Percentiles rank a stretch among this genome's conserved stretches.
phyloP scores from a whole-genome alignment of 495 filamentous ascomycete genomes.

The Paragyromitra xinjiangensis region DNA sequence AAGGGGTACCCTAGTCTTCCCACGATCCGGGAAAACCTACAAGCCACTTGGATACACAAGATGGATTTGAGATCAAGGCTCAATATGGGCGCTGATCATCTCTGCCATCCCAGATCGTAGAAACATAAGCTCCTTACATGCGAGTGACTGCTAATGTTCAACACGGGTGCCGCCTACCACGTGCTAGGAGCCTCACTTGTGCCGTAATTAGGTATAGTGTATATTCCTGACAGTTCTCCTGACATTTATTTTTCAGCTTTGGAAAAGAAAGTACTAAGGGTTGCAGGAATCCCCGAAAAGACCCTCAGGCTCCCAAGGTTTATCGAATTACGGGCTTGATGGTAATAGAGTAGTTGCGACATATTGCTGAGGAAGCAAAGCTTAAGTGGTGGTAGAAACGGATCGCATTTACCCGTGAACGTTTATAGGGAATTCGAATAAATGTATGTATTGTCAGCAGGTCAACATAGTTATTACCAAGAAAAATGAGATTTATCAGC shows the following conservation, averaged over 20 bases:
- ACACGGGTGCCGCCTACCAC: not conserved
- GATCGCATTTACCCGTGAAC: not conserved
- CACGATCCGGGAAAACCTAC: not conserved
- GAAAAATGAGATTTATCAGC: not conserved
- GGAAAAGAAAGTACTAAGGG: no score
- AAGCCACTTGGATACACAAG: not conserved
- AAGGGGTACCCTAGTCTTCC: not conserved
- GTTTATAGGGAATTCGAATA: not conserved
- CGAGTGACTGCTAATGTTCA: not conserved
- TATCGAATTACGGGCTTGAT: not conserved
- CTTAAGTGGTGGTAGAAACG: not conserved
- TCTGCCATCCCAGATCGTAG: not conserved
- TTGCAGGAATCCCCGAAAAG: not conserved
- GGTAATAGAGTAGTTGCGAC: not conserved
- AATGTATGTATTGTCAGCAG: constrained; percentile 1
- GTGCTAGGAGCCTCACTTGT: not conserved
- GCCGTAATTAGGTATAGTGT: not conserved
- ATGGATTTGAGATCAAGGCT: not conserved
- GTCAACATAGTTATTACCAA: not conserved
- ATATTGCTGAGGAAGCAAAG: not conserved
- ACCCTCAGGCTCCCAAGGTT: not conserved
- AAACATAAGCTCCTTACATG: not conserved
- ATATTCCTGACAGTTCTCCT: not conserved
- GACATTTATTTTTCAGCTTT: not conserved
- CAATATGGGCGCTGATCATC: not conserved